Percentiles rank a stretch among this genome's conserved stretches.
These are phyloP conservation scores for Pulveroboletus ravenelii DNA, from an alignment of 768 basidiomycete species.

Conservation along the genomic window DNA sequence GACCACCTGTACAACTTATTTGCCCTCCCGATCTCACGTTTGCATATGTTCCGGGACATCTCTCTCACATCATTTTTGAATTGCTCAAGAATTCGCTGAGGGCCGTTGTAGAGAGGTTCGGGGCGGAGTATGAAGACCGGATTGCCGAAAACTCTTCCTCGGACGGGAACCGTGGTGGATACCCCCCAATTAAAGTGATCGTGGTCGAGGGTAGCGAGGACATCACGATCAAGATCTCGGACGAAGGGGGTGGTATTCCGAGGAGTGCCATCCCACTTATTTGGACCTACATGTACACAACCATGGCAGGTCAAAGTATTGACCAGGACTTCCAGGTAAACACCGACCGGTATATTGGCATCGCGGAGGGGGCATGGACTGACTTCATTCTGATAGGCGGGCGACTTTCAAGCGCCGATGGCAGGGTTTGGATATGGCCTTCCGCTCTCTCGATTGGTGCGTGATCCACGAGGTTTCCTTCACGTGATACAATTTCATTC, in stretches of 20 bases:
- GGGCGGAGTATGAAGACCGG: constrained; percentile 66
- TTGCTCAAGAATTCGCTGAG: constrained; percentile 95
- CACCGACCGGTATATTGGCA: background rate
- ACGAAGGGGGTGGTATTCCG: constrained; percentile 92
- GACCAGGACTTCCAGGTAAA: constrained; percentile 61
- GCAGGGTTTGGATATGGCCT: constrained; percentile 95
- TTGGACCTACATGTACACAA: constrained; percentile 99
- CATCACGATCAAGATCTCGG: constrained; percentile 97
- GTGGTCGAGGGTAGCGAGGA: constrained; percentile 98
- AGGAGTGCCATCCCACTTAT: constrained; percentile 84
- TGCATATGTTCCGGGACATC: constrained; percentile 92
- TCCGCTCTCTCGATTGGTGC: constrained; percentile 82
- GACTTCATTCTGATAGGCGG: constrained; percentile 38
- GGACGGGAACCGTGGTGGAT: constrained; percentile 4
- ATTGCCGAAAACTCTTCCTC: background rate
- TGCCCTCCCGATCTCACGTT: constrained; percentile 85
- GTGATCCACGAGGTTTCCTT: constrained; percentile 22
- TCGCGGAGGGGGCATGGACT: background rate
- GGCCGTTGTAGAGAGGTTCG: constrained; percentile 90
- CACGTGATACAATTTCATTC: background rate
- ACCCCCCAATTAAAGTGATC: constrained; percentile 38
- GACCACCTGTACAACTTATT: constrained; percentile 92
- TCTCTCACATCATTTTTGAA: constrained; percentile 96
- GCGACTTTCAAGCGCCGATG: constrained; percentile 97
- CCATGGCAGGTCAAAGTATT: constrained; percentile 66